A percentile compares a stretch with the other conserved stretches of the same genome.
These are phyloP conservation scores for Boechera divaricarpa DNA, from an alignment of 345 rosid genomes.

Conservation along the genomic window DNA sequence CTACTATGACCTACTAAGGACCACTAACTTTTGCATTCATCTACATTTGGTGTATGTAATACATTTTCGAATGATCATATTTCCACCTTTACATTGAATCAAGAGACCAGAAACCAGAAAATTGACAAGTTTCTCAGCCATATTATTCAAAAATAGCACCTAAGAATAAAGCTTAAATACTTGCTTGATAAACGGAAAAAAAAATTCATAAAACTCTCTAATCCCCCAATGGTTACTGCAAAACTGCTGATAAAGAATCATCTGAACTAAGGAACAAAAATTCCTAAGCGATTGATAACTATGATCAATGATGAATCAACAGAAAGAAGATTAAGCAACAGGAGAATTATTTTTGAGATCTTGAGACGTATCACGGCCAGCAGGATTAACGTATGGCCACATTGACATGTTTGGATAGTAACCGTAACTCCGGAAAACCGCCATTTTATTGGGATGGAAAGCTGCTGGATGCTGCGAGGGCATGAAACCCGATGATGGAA, in stretches of 20 bases:
- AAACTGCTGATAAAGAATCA: conserved; percentile 38
- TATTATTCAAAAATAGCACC: conserved; percentile 34
- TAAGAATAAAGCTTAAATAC: conserved; percentile 10
- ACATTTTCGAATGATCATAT: background rate
- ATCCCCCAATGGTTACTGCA: conserved; percentile 16
- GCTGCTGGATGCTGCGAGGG: conserved; percentile 53
- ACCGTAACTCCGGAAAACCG: conserved; percentile 65
- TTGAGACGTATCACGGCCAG: conserved; percentile 72
- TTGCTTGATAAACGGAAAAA: background rate
- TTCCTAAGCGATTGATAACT: conserved; percentile 21
- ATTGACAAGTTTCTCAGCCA: conserved; percentile 23
- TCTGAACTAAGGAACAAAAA: conserved; percentile 23
- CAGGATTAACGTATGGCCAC: conserved; percentile 90
- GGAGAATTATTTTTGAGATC: conserved; percentile 83
- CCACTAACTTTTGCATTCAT: conserved; percentile 9
- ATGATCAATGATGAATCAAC: conserved; percentile 16
- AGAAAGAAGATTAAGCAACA: conserved; percentile 57
- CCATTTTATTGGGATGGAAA: conserved; percentile 68
- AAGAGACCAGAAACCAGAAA: background rate
- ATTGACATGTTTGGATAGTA: conserved; percentile 61
- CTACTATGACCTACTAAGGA: conserved; percentile 15
- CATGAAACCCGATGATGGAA: conserved; percentile 63
- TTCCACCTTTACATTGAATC: background rate
- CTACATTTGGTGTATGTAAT: background rate
- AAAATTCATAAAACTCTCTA: conserved; percentile 13